phyloP scores from a whole-genome alignment of 257 asterid genomes.

The Asclepias syriaca region DNA sequence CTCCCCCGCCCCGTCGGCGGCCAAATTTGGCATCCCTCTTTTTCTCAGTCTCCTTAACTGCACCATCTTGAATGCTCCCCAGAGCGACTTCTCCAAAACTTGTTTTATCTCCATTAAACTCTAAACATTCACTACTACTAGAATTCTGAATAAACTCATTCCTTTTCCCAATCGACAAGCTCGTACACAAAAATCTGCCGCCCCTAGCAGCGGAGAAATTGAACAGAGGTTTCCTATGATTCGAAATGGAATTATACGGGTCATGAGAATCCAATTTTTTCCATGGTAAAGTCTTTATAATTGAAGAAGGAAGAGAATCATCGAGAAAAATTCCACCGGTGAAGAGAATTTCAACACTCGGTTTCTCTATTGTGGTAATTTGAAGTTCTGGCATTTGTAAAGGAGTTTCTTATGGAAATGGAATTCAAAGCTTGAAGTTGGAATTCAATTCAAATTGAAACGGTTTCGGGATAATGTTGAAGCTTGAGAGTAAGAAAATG shows the following conservation, averaged over 20 bases:
- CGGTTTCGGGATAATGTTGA: slow-evolving; percentile 16
- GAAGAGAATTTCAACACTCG: slow-evolving; percentile 13
- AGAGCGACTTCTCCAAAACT: slow-evolving; percentile 15
- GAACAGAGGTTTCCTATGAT: slow-evolving; percentile 19
- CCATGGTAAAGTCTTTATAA: slow-evolving; percentile 16
- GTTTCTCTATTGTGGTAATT: slow-evolving; percentile 10
- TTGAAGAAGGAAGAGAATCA: slow-evolving; percentile 44
- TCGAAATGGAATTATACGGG: slow-evolving; percentile 21
- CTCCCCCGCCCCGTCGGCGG: slow-evolving; percentile 40
- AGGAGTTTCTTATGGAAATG: background rate
- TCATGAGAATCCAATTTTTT: slow-evolving; percentile 20
- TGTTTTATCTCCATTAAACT: slow-evolving; percentile 21
- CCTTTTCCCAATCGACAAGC: slow-evolving; percentile 48
- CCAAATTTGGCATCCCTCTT: slow-evolving; percentile 22
- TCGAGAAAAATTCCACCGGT: slow-evolving; percentile 75
- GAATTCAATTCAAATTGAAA: slow-evolving; percentile 16
- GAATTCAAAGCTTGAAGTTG: background rate
- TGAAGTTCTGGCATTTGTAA: slow-evolving; percentile 31
- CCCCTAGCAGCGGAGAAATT: slow-evolving; percentile 16
- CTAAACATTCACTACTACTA: slow-evolving; percentile 13
- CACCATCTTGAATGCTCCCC: slow-evolving; percentile 9
- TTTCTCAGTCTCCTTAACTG: slow-evolving; percentile 19
- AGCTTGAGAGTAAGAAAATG: slow-evolving; percentile 19
- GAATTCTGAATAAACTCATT: slow-evolving; percentile 25
- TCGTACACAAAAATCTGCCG: slow-evolving; percentile 54